Conservation (phyloP, 768 basidiomycete genomes). For the Termitomyces sp. region DNA sequence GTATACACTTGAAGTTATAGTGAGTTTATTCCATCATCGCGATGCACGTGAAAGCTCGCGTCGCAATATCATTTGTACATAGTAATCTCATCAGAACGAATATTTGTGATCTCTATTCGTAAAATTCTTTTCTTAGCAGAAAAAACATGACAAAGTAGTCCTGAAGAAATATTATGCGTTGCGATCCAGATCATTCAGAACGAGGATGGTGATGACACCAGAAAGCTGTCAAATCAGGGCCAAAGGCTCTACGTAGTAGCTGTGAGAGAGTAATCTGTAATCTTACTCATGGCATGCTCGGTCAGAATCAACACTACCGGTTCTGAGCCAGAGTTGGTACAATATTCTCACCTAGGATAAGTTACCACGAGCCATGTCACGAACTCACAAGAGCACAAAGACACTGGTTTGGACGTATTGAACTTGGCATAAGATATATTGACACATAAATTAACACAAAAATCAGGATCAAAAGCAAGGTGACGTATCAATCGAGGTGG, state of each 20-base stretch:
- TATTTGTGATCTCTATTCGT: not conserved
- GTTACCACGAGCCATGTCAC: not conserved
- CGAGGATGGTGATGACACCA: not conserved
- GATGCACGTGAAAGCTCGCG: not conserved
- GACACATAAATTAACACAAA: conserved; percentile 14
- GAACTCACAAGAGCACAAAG: too few relatives aligned
- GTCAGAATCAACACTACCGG: not conserved
- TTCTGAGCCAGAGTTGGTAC: not conserved
- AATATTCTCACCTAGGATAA: conserved; percentile 3
- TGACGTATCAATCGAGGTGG: not conserved
- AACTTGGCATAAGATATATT: conserved; percentile 11
- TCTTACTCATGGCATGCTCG: not conserved
- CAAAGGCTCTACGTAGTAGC: not conserved
- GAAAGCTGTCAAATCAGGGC: not conserved
- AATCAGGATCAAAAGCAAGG: conserved; percentile 13
- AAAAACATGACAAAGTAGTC: not conserved
- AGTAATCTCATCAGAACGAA: not conserved
- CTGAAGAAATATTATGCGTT: not conserved
- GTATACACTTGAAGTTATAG: too few relatives aligned
- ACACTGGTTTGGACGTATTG: not conserved
- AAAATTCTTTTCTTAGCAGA: not conserved
- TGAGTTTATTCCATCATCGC: too few relatives aligned
- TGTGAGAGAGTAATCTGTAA: conserved; percentile 1
- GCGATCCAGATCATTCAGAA: not conserved
- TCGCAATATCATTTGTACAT: not conserved